Evolutionary conservation across 2,329 filamentous ascomycete genomes (phyloP), one percentile per base, ranked within the genome.

Genomic region (Huntiella decipiens): DNA sequence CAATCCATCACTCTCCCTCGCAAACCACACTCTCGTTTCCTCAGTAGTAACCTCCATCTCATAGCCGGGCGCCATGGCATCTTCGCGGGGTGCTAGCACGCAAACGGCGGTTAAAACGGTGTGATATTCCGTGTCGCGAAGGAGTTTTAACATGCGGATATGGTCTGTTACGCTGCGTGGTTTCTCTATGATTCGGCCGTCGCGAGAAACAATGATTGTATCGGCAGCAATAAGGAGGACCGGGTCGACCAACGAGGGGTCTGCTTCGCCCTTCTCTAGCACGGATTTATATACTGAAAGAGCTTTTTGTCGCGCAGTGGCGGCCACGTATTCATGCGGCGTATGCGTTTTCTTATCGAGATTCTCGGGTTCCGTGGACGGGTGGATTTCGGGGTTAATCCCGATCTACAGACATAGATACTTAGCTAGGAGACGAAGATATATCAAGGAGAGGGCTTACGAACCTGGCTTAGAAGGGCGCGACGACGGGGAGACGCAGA

Each of bases 11-110:
- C 56, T 54, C 54, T 71, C 73, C 49, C 68, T 62, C 57, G 86
- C 84, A 62, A 98, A 98, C 57, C 73, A 75, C n/a, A 98, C 91
- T 51, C 70, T 73, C 38, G 88, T 96, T 68, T 94, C 87, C 65
- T 96, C 88, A 4, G 91, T 83, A 56, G 82, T 74, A 38, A 73
- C 77, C 56, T 83, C 78, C 44, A 93, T 66, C 51, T 77, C 76
- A 63, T 98, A 98, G 0, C 91, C 91, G 0, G 91, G 91, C 57
- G 84, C 76, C 46, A 74, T 66, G 1, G 85, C 80, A 57, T 85
- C 87, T 45, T 79, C 79, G 50, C 88, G 64, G 16, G 91, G 91
- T 44, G 80, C 77, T 59, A 98, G 74, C n/a, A 76, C 78, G 48
- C 78, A 83, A 1, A 98, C 77, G 0, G 83, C 80, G 1, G 91